Evolutionary conservation across 129 eudicot species (phyloP).

Genomic region (Helianthus tuberosus): DNA sequence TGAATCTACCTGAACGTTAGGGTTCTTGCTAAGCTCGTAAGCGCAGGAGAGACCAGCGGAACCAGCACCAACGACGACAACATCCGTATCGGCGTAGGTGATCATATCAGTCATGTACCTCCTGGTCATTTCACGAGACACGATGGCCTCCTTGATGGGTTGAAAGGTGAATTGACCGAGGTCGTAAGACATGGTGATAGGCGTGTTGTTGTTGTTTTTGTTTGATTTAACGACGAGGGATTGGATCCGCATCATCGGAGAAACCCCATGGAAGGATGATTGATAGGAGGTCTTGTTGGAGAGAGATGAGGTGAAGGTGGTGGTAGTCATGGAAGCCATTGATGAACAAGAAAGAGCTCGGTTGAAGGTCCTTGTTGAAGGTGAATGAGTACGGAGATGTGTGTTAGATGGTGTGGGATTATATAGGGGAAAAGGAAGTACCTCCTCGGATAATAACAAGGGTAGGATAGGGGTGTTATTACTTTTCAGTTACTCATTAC

Average conservation of each 20-base stretch:
- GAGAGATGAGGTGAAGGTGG: slow-evolving; percentile 51
- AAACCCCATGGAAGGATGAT: slow-evolving; percentile 59
- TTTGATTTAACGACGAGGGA: slow-evolving; percentile 34
- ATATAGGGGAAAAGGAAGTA: background rate
- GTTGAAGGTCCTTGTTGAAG: background rate
- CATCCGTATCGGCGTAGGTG: slow-evolving; percentile 85
- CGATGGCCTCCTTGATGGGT: slow-evolving; percentile 85
- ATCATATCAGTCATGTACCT: slow-evolving; percentile 93
- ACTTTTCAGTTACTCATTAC: too few relatives aligned
- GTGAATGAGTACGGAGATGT: background rate
- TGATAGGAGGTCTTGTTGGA: slow-evolving; percentile 33
- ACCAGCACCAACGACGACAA: slow-evolving; percentile 82
- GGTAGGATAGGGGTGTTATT: too few relatives aligned
- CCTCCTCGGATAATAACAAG: background rate
- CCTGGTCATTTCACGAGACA: slow-evolving; percentile 84
- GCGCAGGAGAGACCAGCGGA: slow-evolving; percentile 90
- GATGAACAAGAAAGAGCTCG: too few relatives aligned
- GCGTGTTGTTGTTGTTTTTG: slow-evolving; percentile 44
- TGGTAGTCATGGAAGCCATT: slow-evolving; percentile 64
- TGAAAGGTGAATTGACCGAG: slow-evolving; percentile 55
- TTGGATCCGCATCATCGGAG: slow-evolving; percentile 31
- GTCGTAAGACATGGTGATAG: slow-evolving; percentile 63
- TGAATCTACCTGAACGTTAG: slow-evolving; percentile 51
- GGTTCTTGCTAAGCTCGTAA: slow-evolving; percentile 87
- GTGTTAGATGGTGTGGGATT: background rate